Evolutionary conservation across 2,329 filamentous ascomycete genomes (phyloP), one percentile per base, ranked within the genome.

Genomic region (Colletotrichum cordylinicola): DNA sequence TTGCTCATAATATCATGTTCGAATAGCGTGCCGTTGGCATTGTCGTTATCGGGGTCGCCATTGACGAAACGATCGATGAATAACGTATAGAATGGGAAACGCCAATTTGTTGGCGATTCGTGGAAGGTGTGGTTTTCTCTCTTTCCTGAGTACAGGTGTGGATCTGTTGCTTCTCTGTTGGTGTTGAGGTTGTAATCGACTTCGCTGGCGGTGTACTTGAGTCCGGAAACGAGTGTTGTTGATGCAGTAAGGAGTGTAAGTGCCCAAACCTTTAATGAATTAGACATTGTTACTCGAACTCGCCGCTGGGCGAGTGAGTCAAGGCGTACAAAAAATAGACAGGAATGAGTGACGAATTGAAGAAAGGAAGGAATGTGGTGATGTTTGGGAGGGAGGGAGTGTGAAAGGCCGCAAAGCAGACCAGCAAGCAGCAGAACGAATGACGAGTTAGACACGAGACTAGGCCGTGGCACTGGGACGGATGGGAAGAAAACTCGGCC

Each of bases 11-110:
- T 82, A 80, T 93, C 91, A 80, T 92, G 90, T 79, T 93, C 91
- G 82, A 89, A 93, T 4, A 86, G 77, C 1, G 91, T 93, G 12
- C 86, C 88, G 80, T 93, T 93, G 58, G 88, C 88, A 79, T 93
- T 89, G 80, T 93, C 91, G 80, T 93, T 93, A 4, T 85, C 86
- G 9, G 92, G 91, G 78, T 93, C 89, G 24, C 92, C 92, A 79
- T 93, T 93, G 56, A 92, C 91, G 79, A 90, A 93, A 75, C 91
- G 86, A 81, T 93, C 92, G 13, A 93, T 82, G 80, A 93, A 92
- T 61, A 93, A 84, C 10, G 91, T 92, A 81, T 94, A 94, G 80
- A 93, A 90, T 0, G 92, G 92, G 76, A 93, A 89, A 31, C 92
- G 87, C 92, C 92, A 94, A 78, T 91, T 93, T 0, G 84, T 81